Percentiles rank a stretch among this genome's conserved stretches.
These are phyloP conservation scores for Vaccinium myrtillus DNA, from an alignment of 148 eudicot genomes.

Conservation along the genomic window DNA sequence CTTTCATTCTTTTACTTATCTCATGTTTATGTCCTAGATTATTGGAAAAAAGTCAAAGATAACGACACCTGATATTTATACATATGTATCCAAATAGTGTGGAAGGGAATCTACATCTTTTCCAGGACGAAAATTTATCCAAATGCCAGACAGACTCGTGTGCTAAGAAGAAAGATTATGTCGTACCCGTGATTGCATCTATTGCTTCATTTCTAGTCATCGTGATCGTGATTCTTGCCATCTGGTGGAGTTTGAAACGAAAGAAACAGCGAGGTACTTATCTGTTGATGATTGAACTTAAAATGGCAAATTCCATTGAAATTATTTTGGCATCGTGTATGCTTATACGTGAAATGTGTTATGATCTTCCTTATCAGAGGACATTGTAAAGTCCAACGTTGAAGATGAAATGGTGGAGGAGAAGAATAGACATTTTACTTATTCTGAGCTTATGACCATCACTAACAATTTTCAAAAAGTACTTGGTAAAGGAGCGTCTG, in stretches of 20 bases:
- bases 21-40: too few species aligned
- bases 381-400: not conserved
- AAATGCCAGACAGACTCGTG: not conserved
- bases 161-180: not conserved
- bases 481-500: conserved; percentile 37
- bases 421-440: not conserved
- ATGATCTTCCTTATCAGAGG: not conserved
- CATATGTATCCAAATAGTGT: not conserved
- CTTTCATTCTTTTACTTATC: not conserved
- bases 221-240: not conserved
- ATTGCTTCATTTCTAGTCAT: not conserved
- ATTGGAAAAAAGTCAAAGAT: too few species aligned
- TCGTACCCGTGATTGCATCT: not conserved
- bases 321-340: not conserved
- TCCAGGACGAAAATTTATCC: not conserved
- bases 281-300: not conserved
- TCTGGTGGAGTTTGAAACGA: not conserved
- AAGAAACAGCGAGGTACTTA: not conserved
- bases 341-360: not conserved
- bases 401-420: not conserved
- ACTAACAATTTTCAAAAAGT: not conserved
- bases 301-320: not conserved
- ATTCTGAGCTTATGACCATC: not conserved
- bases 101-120: not conserved
- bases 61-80: not conserved